These are phyloP conservation scores for Lactarius sp. DNA, from an alignment of 768 basidiomycete species.

Conservation along the genomic window DNA sequence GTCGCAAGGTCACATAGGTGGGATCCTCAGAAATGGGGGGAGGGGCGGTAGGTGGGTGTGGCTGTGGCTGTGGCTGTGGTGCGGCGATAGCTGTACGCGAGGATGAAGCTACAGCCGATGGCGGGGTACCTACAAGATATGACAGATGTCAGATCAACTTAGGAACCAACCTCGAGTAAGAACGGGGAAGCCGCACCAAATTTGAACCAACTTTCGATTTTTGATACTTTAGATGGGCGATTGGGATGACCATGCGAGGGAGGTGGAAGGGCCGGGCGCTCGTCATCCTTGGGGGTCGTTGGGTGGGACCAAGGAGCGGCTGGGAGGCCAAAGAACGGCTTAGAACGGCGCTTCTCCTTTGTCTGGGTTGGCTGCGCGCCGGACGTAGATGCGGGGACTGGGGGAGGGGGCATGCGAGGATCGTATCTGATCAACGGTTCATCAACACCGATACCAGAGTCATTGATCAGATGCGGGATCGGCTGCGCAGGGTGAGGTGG, in stretches of 20 bases:
- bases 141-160: not conserved
- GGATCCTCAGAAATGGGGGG: not conserved
- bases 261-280: not conserved
- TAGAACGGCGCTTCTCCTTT: conserved; percentile 36
- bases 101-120: conserved; percentile 1
- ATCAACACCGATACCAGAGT: conserved; percentile 18
- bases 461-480: conserved; percentile 14
- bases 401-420: conserved; percentile 24
- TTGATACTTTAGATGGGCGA: conserved; percentile 10
- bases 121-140: not conserved
- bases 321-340: conserved; percentile 39
- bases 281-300: conserved; percentile 5
- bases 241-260: conserved; percentile 2
- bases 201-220: conserved; percentile 19
- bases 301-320: conserved; percentile 16
- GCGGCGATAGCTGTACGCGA: conserved; percentile 11
- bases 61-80: conserved; percentile 10
- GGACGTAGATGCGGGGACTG: conserved; percentile 24
- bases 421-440: conserved; percentile 19
- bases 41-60: conserved; percentile 2
- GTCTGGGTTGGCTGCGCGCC: conserved; percentile 27
- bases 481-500: conserved; percentile 8
- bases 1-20: conserved; percentile 2
- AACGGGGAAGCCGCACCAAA: conserved; percentile 2
- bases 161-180: not conserved